Base-by-base conservation (phyloP, 2,329 filamentous ascomycete genomes). In the Calonectria honghensis region DNA sequence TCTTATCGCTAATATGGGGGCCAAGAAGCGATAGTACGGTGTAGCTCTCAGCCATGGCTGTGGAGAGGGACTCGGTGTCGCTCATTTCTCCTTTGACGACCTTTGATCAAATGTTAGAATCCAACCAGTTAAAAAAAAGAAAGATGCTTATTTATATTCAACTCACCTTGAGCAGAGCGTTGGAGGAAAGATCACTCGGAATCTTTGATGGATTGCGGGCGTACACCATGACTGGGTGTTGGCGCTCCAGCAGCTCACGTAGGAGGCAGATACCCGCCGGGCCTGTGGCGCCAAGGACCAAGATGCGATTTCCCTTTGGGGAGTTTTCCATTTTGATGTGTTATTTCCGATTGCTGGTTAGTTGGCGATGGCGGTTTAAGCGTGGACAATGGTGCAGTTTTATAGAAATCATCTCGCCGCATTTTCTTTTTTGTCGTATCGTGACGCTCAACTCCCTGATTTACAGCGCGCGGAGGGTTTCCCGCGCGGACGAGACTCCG, bases 231-330 rank as follows among this genome's bases (percentile, higher is more conserved):
- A 77, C 78, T 2, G 75, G 45, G 31, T 83, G 79, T 1, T 81
- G 73, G 10, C 81, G 80, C 65, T 80, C 45, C 0, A 83, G 51
- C 1, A 84, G 77, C 61, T 85, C 83, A 0, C 82, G 76, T 0
- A 84, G 68, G 0, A 84, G 75, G 54, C 79, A 81, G 27, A 84
- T 79, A 6, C 83, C 83, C 0, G 83, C 77, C 2, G 83, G 83
- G 4, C 82, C 83, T 1, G 83, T 84, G n/a, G 73, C 82, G 1
- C 83, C 82, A 13, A 84, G 75, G 3, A 84, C 80, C 3, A 84
- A 79, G 20, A 82, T 69, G 27, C 52, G 51, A 20, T 68, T 73
- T 27, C 11, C 6, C 2, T 41, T 27, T 6, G 24, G 2, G 1
- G 35, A 24, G 10, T 48, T 35, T 39, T 27, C 6, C 68, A 51